phyloP scores from a whole-genome alignment of 257 asterid species.

The Apocynum venetum region DNA sequence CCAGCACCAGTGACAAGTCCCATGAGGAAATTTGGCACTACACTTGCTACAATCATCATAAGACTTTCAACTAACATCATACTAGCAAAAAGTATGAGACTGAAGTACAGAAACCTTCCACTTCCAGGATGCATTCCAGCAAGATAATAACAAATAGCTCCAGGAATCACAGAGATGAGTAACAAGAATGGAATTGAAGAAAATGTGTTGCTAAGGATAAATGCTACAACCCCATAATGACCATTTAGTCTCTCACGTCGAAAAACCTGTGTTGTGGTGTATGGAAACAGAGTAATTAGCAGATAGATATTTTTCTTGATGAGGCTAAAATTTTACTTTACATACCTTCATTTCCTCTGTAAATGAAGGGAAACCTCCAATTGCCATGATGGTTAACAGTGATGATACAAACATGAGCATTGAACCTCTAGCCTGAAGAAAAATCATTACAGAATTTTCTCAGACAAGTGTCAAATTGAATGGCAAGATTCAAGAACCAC shows the following conservation, averaged over 20 bases:
- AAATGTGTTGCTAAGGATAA: constrained; percentile 45
- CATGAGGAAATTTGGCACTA: constrained; percentile 59
- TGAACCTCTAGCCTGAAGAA: constrained; percentile 31
- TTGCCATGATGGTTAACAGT: constrained; percentile 49
- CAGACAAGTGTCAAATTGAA: background rate
- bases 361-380: constrained; percentile 68
- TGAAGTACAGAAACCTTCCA: constrained; percentile 35
- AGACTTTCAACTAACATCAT: constrained; percentile 70
- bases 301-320: background rate
- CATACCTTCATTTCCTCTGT: constrained; percentile 57
- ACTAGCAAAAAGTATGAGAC: constrained; percentile 36
- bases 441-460: background rate
- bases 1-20: constrained; percentile 52
- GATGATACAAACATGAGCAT: constrained; percentile 31
- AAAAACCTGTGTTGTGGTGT: constrained; percentile 33
- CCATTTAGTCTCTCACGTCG: constrained; percentile 56
- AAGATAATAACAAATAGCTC: constrained; percentile 47
- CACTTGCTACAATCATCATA: constrained; percentile 59
- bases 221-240: constrained; percentile 50
- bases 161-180: constrained; percentile 47
- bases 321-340: background rate
- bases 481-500: background rate
- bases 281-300: background rate
- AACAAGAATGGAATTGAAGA: constrained; percentile 50
- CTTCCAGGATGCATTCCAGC: constrained; percentile 36